Percentiles rank a stretch among this genome's conserved stretches.
These are phyloP conservation scores for Annulohypoxylon maeteangense DNA, from an alignment of 495 filamentous ascomycete species.

Conservation along the genomic window DNA sequence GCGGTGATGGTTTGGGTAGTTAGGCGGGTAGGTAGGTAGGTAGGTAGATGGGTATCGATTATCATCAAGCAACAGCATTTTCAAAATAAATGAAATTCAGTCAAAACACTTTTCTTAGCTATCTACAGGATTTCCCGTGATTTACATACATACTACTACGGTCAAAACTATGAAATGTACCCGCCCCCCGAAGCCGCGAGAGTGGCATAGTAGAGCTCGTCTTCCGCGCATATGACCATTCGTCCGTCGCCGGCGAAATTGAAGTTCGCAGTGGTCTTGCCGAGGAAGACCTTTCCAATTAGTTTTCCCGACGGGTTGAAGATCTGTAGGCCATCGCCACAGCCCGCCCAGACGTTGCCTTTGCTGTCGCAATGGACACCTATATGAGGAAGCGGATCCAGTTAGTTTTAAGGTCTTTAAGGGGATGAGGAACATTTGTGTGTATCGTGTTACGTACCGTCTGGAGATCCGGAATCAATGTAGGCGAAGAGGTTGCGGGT, in stretches of 20 bases:
- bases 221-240: slow-evolving; percentile 62
- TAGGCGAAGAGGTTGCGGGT: slow-evolving; percentile 68
- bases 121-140: no score
- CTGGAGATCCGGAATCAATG: slow-evolving; percentile 63
- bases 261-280: slow-evolving; percentile 62
- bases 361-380: slow-evolving; percentile 67
- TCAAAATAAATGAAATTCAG: no score
- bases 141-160: no score
- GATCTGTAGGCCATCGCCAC: slow-evolving; percentile 71
- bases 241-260: slow-evolving; percentile 65
- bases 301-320: slow-evolving; percentile 67
- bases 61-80: background rate
- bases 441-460: slow-evolving; percentile 50
- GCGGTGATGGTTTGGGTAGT: slow-evolving; percentile 21
- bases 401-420: background rate
- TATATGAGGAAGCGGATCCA: background rate
- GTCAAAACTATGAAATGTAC: slow-evolving; percentile 15
- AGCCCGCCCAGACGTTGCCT: slow-evolving; percentile 70
- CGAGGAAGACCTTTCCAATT: slow-evolving; percentile 67
- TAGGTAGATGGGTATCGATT: background rate
- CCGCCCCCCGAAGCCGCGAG: slow-evolving; percentile 56
- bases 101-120: no score
- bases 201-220: slow-evolving; percentile 61
- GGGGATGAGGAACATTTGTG: background rate
- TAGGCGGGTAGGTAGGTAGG: background rate